phyloP scores from a whole-genome alignment of 2,329 filamentous ascomycete species.

The Pseudodiploospora longispora region DNA sequence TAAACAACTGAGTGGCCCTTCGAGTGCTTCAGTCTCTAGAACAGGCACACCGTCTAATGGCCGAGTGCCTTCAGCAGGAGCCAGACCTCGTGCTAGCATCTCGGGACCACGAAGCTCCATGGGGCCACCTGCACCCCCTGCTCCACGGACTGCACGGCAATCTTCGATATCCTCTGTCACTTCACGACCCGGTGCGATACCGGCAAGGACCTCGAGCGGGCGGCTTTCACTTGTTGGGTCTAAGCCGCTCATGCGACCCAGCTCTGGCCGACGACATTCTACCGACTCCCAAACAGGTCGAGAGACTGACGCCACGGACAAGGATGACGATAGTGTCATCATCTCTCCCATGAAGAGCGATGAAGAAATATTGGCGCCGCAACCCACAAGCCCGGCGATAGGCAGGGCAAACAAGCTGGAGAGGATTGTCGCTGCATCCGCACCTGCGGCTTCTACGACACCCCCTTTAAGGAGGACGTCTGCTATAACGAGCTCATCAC shows the following conservation, averaged over 20 bases:
- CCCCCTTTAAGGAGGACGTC: slow-evolving; percentile 22
- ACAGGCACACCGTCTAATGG: slow-evolving; percentile 57
- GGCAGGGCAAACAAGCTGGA: slow-evolving; percentile 45
- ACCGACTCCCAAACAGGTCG: slow-evolving; percentile 37
- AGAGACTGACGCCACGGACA: slow-evolving; percentile 29
- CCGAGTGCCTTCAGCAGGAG: slow-evolving; percentile 33
- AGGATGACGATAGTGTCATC: slow-evolving; percentile 20
- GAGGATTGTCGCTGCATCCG: slow-evolving; percentile 36
- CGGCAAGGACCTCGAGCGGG: slow-evolving; percentile 31
- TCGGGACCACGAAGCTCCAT: slow-evolving; percentile 53
- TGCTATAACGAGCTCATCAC: slow-evolving; percentile 17
- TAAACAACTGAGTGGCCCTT: slow-evolving; percentile 56
- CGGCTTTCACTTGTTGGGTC: slow-evolving; percentile 32
- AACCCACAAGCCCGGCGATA: slow-evolving; percentile 41
- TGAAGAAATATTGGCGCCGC: slow-evolving; percentile 40
- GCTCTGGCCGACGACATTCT: slow-evolving; percentile 35
- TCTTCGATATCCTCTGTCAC: slow-evolving; percentile 34
- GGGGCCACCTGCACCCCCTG: slow-evolving; percentile 53
- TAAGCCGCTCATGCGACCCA: slow-evolving; percentile 28
- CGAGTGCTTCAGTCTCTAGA: slow-evolving; percentile 51
- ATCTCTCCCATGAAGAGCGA: slow-evolving; percentile 44
- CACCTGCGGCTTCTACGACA: slow-evolving; percentile 21
- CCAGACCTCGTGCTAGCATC: slow-evolving; percentile 49
- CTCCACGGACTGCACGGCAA: slow-evolving; percentile 34
- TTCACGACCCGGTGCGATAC: slow-evolving; percentile 22